phyloP scores from a whole-genome alignment of 768 basidiomycete species.

The Boletus fagicola region DNA sequence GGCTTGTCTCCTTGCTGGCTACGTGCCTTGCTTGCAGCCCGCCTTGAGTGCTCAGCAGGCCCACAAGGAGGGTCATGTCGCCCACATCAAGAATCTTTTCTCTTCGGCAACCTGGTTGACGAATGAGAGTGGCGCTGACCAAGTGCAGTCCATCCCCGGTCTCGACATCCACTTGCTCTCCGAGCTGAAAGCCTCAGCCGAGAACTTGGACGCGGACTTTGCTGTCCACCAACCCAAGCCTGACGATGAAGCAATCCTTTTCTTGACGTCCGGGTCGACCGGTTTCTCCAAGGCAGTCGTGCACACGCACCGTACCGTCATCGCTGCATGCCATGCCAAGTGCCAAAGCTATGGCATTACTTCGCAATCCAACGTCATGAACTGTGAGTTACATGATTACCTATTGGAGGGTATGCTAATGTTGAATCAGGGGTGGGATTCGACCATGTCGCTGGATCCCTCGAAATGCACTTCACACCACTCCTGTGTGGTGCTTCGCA shows the following conservation, averaged over 20 bases:
- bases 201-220: constrained; percentile 12
- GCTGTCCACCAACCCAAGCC: constrained; percentile 17
- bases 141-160: constrained; percentile 23
- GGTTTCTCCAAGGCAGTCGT: constrained; percentile 45
- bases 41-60: too few species aligned
- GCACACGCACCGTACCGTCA: constrained; percentile 38
- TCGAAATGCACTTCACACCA: constrained; percentile 44
- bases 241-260: constrained; percentile 34
- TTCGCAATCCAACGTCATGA: constrained; percentile 36
- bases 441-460: constrained; percentile 44
- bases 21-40: constrained; percentile 30
- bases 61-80: constrained; percentile 12
- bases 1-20: constrained; percentile 32
- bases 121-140: constrained; percentile 27
- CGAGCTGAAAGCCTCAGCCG: constrained; percentile 18
- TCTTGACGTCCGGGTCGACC: constrained; percentile 44
- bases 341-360: constrained; percentile 35
- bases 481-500: constrained; percentile 31
- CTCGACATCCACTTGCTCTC: constrained; percentile 29
- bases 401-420: not conserved
- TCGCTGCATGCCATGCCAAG: constrained; percentile 37
- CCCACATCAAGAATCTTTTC: constrained; percentile 31
- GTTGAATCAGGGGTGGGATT: constrained; percentile 38
- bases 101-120: constrained; percentile 33
- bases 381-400: constrained; percentile 30